Conservation (phyloP, 805 yeast species). For the Zygoascus bituminiphila region DNA sequence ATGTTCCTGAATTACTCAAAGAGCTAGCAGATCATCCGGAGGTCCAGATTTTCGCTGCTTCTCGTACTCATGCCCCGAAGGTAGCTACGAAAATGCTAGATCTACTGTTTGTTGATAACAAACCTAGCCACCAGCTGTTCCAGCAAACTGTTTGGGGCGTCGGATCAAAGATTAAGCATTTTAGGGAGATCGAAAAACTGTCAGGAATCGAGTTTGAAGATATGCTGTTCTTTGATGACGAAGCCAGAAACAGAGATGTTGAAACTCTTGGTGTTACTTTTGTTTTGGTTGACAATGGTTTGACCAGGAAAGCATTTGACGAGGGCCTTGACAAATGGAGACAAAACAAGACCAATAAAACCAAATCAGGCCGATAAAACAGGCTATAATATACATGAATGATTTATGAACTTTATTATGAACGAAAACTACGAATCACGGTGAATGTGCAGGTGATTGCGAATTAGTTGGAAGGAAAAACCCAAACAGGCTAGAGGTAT, state of each 20-base stretch:
- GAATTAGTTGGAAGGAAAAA: no score
- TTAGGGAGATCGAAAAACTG: conserved; percentile 39
- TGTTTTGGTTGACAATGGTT: conserved; percentile 54
- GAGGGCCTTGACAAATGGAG: conserved; percentile 16
- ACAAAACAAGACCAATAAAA: background rate
- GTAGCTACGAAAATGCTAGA: conserved; percentile 58
- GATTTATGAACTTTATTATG: no score
- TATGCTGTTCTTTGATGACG: conserved; percentile 73
- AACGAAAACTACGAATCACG: no score
- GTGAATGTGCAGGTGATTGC: no score
- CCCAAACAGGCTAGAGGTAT: no score
- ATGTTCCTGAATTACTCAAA: conserved; percentile 55
- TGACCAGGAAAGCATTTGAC: conserved; percentile 49
- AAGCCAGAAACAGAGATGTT: conserved; percentile 68
- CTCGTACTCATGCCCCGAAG: conserved; percentile 72
- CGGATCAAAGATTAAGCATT: conserved; percentile 47
- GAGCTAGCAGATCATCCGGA: conserved; percentile 44
- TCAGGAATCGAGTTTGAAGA: conserved; percentile 41
- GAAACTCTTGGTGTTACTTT: conserved; percentile 62
- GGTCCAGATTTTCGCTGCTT: conserved; percentile 53
- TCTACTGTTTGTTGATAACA: conserved; percentile 43
- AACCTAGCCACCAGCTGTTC: conserved; percentile 45
- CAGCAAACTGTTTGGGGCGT: conserved; percentile 34
- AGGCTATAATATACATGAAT: no score
- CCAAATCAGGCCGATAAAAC: no score